Conservation (phyloP, 2,329 filamentous ascomycete species). For the Fusarium multiceps region DNA sequence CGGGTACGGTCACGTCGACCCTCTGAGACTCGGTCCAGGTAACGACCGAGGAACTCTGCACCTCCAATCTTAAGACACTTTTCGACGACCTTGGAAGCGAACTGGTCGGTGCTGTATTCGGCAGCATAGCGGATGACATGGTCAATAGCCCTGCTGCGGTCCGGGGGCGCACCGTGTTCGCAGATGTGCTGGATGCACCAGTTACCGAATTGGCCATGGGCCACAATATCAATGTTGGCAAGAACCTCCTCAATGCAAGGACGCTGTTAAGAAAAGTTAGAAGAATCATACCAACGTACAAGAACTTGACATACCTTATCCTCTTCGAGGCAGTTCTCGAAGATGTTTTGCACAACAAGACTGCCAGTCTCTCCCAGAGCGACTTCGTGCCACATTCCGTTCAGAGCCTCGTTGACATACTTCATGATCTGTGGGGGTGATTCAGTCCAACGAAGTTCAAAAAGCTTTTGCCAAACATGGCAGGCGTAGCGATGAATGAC, state of each 20-base stretch:
- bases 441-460: constrained; percentile 95
- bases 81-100: constrained; percentile 98
- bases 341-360: constrained; percentile 98
- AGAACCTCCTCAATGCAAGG: constrained; percentile 98
- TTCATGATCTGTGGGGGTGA: constrained; percentile 98
- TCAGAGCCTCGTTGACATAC: constrained; percentile 93
- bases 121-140: constrained; percentile 93
- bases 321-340: constrained; percentile 98
- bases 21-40: constrained; percentile 93
- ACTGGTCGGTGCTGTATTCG: constrained; percentile 99
- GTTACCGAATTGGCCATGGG: constrained; percentile 97
- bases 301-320: constrained; percentile 79
- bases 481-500: constrained; percentile 99
- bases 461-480: constrained; percentile 99
- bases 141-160: constrained; percentile 93
- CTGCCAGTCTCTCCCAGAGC: constrained; percentile 97
- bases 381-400: constrained; percentile 99
- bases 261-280: constrained; percentile 67
- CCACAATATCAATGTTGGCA: constrained; percentile 92
- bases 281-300: not conserved
- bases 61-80: constrained; percentile 98
- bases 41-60: constrained; percentile 88
- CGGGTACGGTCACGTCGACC: constrained; percentile 90
- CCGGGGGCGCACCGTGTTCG: constrained; percentile 90
- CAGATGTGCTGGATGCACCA: constrained; percentile 99